Evolutionary conservation across 108 stramenopile genomes (phyloP).

Genomic region (Licmophora abbreviata): DNA sequence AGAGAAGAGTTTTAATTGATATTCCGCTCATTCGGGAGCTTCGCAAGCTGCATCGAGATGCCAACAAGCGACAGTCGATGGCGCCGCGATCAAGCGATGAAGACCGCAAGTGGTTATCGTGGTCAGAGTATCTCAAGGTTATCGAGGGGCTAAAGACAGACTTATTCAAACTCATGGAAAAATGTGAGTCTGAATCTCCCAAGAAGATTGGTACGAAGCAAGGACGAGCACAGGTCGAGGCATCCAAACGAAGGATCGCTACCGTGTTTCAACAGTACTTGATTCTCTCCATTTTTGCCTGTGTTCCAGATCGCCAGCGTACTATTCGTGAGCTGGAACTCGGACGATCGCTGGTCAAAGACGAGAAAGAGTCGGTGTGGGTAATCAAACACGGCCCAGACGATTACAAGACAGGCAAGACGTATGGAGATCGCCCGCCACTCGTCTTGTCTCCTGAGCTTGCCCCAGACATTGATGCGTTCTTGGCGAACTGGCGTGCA

Average conservation of each 20-base stretch:
- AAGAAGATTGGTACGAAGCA: not conserved
- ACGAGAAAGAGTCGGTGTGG: constrained; percentile 32
- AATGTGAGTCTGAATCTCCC: constrained; percentile 6
- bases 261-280: constrained; percentile 61
- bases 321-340: constrained; percentile 77
- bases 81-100: constrained; percentile 69
- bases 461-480: constrained; percentile 68
- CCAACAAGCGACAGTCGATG: constrained; percentile 46
- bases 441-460: constrained; percentile 45
- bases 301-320: constrained; percentile 78
- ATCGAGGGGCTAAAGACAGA: constrained; percentile 48
- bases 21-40: constrained; percentile 62
- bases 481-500: constrained; percentile 59
- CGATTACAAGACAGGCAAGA: constrained; percentile 79
- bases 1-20: no score
- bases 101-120: constrained; percentile 69
- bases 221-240: not conserved
- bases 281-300: constrained; percentile 69
- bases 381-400: constrained; percentile 64
- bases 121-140: constrained; percentile 66
- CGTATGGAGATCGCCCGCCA: constrained; percentile 75
- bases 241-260: constrained; percentile 28
- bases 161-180: constrained; percentile 23
- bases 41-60: constrained; percentile 70
- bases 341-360: constrained; percentile 49